Percentiles rank a stretch among this genome's conserved stretches.
Evolutionary conservation across 345 rosid genomes (phyloP).

Genomic region (Brassica incana): DNA sequence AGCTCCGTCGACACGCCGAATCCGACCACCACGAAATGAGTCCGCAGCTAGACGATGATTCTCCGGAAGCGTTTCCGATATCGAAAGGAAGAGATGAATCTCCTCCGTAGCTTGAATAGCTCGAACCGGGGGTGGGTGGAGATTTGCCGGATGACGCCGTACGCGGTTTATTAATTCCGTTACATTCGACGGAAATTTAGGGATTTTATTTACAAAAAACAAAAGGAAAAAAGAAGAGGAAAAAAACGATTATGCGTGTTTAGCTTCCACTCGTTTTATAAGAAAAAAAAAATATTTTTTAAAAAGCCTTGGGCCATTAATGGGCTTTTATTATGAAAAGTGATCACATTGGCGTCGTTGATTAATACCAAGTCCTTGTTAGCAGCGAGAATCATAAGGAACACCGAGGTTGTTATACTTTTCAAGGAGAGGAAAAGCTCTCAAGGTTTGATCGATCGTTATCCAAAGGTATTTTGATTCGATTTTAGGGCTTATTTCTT

Average conservation of each 20-base stretch:
- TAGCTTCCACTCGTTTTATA: slow-evolving; percentile 1
- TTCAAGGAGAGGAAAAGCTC: slow-evolving; percentile 8
- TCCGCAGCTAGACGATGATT: slow-evolving; percentile 1
- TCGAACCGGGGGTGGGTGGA: slow-evolving; percentile 1
- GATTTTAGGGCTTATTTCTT: not conserved
- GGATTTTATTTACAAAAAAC: not conserved
- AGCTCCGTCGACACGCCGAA: slow-evolving; percentile 15
- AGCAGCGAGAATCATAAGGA: not conserved
- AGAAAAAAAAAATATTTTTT: not conserved
- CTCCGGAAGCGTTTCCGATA: slow-evolving; percentile 14
- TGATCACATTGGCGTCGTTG: not conserved
- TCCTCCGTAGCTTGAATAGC: slow-evolving; percentile 28
- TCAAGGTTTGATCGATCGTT: slow-evolving; percentile 4
- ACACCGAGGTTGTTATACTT: slow-evolving; percentile 14
- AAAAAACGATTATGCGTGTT: slow-evolving; percentile 12
- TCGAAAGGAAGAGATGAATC: not conserved
- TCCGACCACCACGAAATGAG: not conserved
- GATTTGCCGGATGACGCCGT: slow-evolving; percentile 26
- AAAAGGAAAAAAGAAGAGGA: not conserved
- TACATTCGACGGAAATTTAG: slow-evolving; percentile 19
- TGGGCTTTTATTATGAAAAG: not conserved
- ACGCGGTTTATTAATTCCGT: slow-evolving; percentile 23
- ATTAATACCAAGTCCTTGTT: not conserved
- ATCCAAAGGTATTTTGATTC: slow-evolving; percentile 20
- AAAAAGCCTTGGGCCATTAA: not conserved